Percentiles rank a stretch among this genome's conserved stretches.
Evolutionary conservation across 2,329 filamentous ascomycete species (phyloP).

Genomic region (Botrytis hyacinthi): DNA sequence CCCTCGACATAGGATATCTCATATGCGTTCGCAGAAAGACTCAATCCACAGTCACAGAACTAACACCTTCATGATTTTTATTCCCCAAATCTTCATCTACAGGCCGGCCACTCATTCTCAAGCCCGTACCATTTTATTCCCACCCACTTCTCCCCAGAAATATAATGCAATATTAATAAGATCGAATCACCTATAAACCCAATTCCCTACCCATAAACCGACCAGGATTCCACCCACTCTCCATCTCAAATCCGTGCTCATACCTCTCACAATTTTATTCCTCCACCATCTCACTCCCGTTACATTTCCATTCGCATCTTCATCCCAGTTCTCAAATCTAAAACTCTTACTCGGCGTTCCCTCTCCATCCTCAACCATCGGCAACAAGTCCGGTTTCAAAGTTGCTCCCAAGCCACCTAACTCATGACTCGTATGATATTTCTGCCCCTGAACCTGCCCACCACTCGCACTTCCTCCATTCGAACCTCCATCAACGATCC

Average conservation of each 20-base stretch:
- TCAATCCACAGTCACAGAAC: background rate
- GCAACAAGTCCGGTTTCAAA: slow-evolving; percentile 19
- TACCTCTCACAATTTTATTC: background rate
- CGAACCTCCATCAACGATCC: slow-evolving; percentile 41
- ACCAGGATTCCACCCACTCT: slow-evolving; percentile 22
- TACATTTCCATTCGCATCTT: background rate
- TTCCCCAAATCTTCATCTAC: background rate
- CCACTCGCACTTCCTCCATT: slow-evolving; percentile 39
- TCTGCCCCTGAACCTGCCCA: background rate
- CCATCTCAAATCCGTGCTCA: slow-evolving; percentile 21
- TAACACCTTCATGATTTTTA: background rate
- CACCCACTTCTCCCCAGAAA: background rate
- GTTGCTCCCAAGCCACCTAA: background rate
- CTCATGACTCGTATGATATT: background rate
- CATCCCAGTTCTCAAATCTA: slow-evolving; percentile 29
- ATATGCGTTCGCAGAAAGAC: background rate
- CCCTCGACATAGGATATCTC: background rate
- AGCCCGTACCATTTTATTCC: background rate
- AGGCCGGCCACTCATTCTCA: background rate
- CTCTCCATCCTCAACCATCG: slow-evolving; percentile 15
- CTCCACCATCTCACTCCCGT: background rate
- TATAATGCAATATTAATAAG: background rate
- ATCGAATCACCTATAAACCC: slow-evolving; percentile 23
- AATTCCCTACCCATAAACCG: slow-evolving; percentile 27
- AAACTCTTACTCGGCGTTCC: slow-evolving; percentile 19